Percentiles rank a stretch among this genome's conserved stretches.
These are phyloP conservation scores for Thermoascus crustaceus DNA, from an alignment of 2,329 filamentous ascomycete species.

Conservation along the genomic window DNA sequence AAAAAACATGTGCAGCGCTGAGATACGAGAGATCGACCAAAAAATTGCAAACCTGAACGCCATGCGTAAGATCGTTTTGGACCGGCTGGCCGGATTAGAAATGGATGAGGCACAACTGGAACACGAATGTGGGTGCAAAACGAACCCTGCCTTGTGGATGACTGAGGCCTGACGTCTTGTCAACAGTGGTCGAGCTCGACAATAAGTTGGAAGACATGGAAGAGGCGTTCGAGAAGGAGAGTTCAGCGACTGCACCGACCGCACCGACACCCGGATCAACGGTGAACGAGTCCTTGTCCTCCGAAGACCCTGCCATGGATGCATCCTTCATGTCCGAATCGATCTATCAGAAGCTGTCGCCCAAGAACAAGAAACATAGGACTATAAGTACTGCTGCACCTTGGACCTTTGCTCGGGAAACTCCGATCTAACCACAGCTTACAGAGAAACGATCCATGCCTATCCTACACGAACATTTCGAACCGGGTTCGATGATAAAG, in stretches of 20 bases:
- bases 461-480: slow-evolving; percentile 89
- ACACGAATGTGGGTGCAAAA: slow-evolving; percentile 61
- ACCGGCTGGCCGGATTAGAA: slow-evolving; percentile 76
- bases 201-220: slow-evolving; percentile 56
- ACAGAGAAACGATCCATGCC: slow-evolving; percentile 68
- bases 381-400: slow-evolving; percentile 28
- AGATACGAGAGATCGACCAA: slow-evolving; percentile 93
- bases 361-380: slow-evolving; percentile 44
- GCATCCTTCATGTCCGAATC: slow-evolving; percentile 92
- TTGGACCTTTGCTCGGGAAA: neutral
- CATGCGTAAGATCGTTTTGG: slow-evolving; percentile 87
- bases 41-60: slow-evolving; percentile 89
- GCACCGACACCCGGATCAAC: slow-evolving; percentile 29
- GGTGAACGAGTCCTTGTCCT: slow-evolving; percentile 41
- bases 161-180: slow-evolving; percentile 1
- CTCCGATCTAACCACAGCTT: slow-evolving; percentile 29
- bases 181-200: slow-evolving; percentile 48
- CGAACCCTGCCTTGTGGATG: neutral
- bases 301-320: slow-evolving; percentile 47
- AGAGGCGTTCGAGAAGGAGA: slow-evolving; percentile 45
- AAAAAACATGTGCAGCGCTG: slow-evolving; percentile 95
- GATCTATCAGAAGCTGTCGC: slow-evolving; percentile 82
- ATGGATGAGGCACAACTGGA: slow-evolving; percentile 85
- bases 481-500: slow-evolving; percentile 78
- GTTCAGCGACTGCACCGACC: slow-evolving; percentile 25